These are phyloP conservation scores for Chytridium lagenaria DNA, from an alignment of 371 early-diverging fungal genomes.

Conservation along the genomic window DNA sequence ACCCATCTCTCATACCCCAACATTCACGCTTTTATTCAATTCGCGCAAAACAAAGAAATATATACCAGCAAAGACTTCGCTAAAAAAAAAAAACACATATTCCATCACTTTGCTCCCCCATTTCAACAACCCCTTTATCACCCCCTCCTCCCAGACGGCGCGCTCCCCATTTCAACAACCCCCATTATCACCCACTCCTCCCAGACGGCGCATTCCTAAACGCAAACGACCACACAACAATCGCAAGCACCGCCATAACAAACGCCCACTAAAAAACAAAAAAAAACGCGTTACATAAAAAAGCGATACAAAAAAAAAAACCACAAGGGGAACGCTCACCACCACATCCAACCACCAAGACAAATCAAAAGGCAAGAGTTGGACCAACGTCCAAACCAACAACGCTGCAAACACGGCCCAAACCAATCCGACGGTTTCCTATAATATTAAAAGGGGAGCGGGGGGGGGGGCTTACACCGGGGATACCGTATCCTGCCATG, in stretches of 20 bases:
- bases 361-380: background rate
- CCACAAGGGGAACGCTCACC: background rate
- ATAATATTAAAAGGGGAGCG: background rate
- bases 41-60: too few species aligned
- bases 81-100: too few species aligned
- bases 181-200: too few species aligned
- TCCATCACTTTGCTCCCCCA: too few species aligned
- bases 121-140: too few species aligned
- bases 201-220: constrained; percentile 3
- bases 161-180: too few species aligned
- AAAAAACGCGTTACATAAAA: background rate
- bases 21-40: too few species aligned
- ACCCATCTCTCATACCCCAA: too few species aligned
- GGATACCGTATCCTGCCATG: constrained; percentile 8
- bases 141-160: too few species aligned
- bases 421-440: constrained; percentile 13
- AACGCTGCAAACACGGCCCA: background rate
- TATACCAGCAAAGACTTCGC: too few species aligned
- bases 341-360: constrained; percentile 9
- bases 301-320: background rate
- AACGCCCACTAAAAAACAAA: background rate
- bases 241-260: background rate
- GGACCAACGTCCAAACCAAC: background rate
- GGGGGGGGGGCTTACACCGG: background rate
- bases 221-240: constrained; percentile 2